phyloP scores from a whole-genome alignment of 768 basidiomycete genomes.

The Fomitopsis pulvina region DNA sequence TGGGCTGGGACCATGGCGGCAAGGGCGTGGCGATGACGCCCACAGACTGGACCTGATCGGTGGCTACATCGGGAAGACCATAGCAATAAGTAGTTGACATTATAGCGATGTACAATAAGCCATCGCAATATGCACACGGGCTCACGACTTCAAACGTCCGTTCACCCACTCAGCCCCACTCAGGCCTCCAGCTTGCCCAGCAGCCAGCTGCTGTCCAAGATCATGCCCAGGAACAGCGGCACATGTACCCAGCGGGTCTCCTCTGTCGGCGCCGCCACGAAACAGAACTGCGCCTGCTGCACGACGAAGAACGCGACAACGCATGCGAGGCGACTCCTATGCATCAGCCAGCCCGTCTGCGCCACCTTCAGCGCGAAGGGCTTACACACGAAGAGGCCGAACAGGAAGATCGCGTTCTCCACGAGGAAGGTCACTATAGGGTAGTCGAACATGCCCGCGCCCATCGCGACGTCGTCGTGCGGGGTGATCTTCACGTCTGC shows the following conservation, averaged over 20 bases:
- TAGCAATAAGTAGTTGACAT: no score
- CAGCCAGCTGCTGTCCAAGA: constrained; percentile 21
- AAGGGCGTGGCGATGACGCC: no score
- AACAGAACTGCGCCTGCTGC: constrained; percentile 25
- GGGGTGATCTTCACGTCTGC: constrained; percentile 25
- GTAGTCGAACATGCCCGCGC: constrained; percentile 22
- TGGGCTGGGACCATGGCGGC: no score
- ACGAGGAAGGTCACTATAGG: constrained; percentile 18
- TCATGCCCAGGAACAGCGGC: constrained; percentile 22
- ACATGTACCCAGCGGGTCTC: constrained; percentile 24
- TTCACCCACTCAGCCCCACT: constrained; percentile 1
- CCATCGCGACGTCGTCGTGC: constrained; percentile 12
- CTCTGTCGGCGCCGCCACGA: constrained; percentile 22
- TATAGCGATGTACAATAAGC: no score
- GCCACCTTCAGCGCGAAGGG: constrained; percentile 18
- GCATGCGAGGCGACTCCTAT: constrained; percentile 15
- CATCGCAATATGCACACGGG: no score
- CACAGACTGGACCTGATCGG: no score
- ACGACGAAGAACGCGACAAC: constrained; percentile 18
- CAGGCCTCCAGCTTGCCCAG: constrained; percentile 23
- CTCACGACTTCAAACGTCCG: no score
- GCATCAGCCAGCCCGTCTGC: constrained; percentile 16
- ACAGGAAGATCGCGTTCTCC: constrained; percentile 21
- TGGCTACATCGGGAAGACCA: no score
- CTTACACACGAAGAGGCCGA: constrained; percentile 20